Base-by-base conservation (phyloP, 2,329 filamentous ascomycete species). In the Ceratocystiopsis minuta region DNA sequence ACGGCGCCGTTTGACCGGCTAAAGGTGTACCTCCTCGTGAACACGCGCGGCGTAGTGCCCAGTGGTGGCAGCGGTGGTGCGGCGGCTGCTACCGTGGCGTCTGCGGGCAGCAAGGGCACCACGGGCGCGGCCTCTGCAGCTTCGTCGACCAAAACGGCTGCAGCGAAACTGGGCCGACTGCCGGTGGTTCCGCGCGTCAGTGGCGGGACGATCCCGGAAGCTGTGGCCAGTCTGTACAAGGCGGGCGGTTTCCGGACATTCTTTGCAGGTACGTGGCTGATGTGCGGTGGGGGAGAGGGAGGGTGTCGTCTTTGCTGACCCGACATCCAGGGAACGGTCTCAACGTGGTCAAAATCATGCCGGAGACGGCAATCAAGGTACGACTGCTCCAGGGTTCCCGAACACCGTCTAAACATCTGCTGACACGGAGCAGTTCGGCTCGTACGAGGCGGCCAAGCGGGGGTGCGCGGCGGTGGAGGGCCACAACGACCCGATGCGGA, bases 291-390 rank as follows among this genome's bases (percentile, higher is more conserved):
- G 3, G n/a, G 2, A n/a, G 0, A 10, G 7, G 24, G 24, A 28
- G 24, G 24, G 24, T 4, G 9, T 32, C 16, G 32, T 32, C 40
- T 36, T 33, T 14, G 1, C 34, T 36, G 2, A 20, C 12, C 2
- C 7, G 24, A 28, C 7, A 32, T 43, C 16, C 51, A 93, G 87
- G 90, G 34, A 98, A 98, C 54, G 90, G 90, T 4, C 66, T 98
- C 51, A 98, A 98, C 52, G 86, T 98, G 3, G 60, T 95, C 54
- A 98, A 98, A 60, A 90, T 98, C 46, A 94, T 96, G 85, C 90
- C 90, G 0, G 90, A 98, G 63, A 95, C 88, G 24, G 88, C 90
- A 20, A 94, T 98, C 56, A 93, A 95, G 53, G 64, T 66, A 54
- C 34, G 64, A 66, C 54, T 34, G 51, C 34, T 11, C 6, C 6